A percentile compares a stretch with the other conserved stretches of the same genome.
Evolutionary conservation across 441 rosid genomes (phyloP).

Genomic region (Kokia cookei): DNA sequence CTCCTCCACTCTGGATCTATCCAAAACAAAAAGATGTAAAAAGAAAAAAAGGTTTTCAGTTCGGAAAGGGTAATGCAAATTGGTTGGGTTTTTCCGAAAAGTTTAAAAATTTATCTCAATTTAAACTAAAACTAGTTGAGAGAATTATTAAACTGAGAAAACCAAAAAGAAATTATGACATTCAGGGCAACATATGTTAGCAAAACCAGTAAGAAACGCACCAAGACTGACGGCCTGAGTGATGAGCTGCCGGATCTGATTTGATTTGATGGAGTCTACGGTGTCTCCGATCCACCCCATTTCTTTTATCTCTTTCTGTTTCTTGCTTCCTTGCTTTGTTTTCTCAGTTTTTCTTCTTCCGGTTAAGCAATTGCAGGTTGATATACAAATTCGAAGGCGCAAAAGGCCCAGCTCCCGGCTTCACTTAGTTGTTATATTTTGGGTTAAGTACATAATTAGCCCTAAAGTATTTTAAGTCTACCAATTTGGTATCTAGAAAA

Average conservation of each 20-base stretch:
- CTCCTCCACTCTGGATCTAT: neutral
- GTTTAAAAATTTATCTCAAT: neutral
- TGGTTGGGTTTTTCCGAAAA: neutral
- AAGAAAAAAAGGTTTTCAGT: neutral
- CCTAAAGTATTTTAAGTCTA: no score
- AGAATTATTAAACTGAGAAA: neutral
- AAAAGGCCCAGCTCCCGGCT: no score
- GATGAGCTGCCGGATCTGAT: slow-evolving; percentile 15
- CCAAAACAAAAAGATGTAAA: neutral
- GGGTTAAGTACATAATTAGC: no score
- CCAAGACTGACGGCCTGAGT: slow-evolving; percentile 17
- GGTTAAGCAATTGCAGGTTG: neutral
- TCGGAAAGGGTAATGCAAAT: neutral
- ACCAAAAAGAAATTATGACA: neutral
- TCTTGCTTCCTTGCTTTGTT: neutral
- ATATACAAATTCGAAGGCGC: no score
- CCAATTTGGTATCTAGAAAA: no score
- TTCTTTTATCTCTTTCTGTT: neutral
- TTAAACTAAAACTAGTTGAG: neutral
- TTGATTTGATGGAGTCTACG: slow-evolving; percentile 9
- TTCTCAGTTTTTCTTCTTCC: neutral
- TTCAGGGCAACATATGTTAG: neutral
- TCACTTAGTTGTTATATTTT: no score
- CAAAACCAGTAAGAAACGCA: neutral
- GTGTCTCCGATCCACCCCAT: slow-evolving; percentile 14